Conservation (phyloP, 129 eudicot species). For the Pulicaria dysenterica region DNA sequence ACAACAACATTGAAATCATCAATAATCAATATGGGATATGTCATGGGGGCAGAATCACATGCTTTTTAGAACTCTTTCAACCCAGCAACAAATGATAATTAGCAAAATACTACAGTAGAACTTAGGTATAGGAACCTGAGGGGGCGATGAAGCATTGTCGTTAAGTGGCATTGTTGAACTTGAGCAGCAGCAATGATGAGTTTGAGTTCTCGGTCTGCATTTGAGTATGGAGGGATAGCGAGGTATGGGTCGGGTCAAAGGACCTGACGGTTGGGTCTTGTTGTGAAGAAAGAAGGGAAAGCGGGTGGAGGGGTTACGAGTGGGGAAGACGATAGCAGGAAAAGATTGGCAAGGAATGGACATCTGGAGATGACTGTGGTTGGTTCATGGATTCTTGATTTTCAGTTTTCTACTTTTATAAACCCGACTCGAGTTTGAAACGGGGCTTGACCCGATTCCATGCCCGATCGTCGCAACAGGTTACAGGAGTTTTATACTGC, state of each 20-base stretch:
- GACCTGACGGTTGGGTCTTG: constrained; percentile 15
- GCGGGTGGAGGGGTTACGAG: constrained; percentile 17
- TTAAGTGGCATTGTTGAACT: constrained; percentile 34
- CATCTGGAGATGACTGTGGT: constrained; percentile 28
- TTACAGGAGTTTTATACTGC: too few species aligned
- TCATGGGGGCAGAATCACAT: too few species aligned
- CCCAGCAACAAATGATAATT: neutral
- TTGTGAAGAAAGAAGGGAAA: constrained; percentile 18
- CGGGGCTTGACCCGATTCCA: constrained; percentile 2
- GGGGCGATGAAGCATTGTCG: constrained; percentile 26
- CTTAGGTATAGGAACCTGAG: constrained; percentile 26
- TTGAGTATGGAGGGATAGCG: neutral
- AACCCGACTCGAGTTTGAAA: neutral
- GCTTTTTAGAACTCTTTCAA: too few species aligned
- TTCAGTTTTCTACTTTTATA: constrained; percentile 9
- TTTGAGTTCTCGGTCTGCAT: constrained; percentile 30
- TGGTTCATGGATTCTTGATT: constrained; percentile 23
- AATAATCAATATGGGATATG: too few species aligned
- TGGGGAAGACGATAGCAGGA: constrained; percentile 19
- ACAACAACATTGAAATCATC: too few species aligned
- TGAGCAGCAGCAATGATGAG: constrained; percentile 22
- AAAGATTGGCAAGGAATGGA: constrained; percentile 27
- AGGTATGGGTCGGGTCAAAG: constrained; percentile 20
- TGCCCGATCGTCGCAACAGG: neutral
- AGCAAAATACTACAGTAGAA: neutral